These are phyloP conservation scores for Phaeosphaeria sp. DNA, from an alignment of 2,329 filamentous ascomycete genomes.

Conservation along the genomic window DNA sequence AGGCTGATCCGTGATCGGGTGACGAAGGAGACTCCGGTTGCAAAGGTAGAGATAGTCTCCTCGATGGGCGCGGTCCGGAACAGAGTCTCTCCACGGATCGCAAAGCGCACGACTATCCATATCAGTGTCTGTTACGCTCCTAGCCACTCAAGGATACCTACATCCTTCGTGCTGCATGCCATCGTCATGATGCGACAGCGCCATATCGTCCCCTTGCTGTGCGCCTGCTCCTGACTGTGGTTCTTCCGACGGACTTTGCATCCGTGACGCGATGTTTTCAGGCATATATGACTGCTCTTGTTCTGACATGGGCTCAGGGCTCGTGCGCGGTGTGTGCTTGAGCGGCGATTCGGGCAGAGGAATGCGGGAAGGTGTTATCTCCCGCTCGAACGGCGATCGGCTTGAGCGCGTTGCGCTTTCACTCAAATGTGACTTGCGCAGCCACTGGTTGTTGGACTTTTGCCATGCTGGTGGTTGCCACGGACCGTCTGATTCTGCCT, in stretches of 20 bases:
- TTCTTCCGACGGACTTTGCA: slow-evolving; percentile 42
- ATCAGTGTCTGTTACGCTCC: slow-evolving; percentile 27
- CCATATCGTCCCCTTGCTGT: slow-evolving; percentile 30
- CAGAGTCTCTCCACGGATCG: slow-evolving; percentile 84
- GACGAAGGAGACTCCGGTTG: slow-evolving; percentile 64
- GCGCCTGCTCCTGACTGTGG: slow-evolving; percentile 25
- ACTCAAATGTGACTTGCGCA: slow-evolving; percentile 53
- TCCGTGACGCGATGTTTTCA: slow-evolving; percentile 43
- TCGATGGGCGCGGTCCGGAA: slow-evolving; percentile 87
- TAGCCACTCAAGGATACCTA: slow-evolving; percentile 29
- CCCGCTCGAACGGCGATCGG: slow-evolving; percentile 64
- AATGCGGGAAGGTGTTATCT: slow-evolving; percentile 63
- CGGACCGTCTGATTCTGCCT: slow-evolving; percentile 56
- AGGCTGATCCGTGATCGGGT: slow-evolving; percentile 75
- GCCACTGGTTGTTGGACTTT: slow-evolving; percentile 65
- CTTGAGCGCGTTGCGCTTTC: slow-evolving; percentile 47
- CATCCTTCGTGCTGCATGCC: slow-evolving; percentile 40
- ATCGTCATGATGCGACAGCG: slow-evolving; percentile 38
- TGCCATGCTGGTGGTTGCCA: slow-evolving; percentile 73
- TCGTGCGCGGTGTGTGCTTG: slow-evolving; percentile 62
- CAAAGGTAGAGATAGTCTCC: slow-evolving; percentile 69
- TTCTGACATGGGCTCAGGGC: slow-evolving; percentile 54
- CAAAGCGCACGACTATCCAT: slow-evolving; percentile 80
- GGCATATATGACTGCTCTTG: slow-evolving; percentile 35
- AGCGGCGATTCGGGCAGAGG: slow-evolving; percentile 67